Conservation (phyloP, 257 asterid species). For the Ilex asprella region DNA sequence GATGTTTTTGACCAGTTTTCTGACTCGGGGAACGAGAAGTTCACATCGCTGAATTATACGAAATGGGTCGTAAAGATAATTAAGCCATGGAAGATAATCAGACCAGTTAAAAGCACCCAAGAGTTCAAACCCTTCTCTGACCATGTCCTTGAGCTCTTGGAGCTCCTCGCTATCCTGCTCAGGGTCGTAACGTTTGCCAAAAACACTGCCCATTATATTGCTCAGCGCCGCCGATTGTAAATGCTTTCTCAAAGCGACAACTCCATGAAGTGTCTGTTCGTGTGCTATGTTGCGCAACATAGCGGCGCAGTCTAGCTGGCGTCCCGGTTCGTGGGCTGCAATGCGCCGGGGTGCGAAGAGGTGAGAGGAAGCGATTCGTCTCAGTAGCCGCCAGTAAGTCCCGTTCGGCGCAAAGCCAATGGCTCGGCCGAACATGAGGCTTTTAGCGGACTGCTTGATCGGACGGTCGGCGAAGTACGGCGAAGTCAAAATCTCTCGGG, state of each 20-base stretch:
- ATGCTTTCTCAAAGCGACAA: constrained; percentile 30
- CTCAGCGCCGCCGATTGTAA: constrained; percentile 42
- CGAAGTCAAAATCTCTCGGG: constrained; percentile 48
- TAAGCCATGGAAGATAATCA: constrained; percentile 53
- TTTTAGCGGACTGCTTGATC: constrained; percentile 46
- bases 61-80: constrained; percentile 39
- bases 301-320: constrained; percentile 34
- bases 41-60: constrained; percentile 31
- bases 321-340: constrained; percentile 29
- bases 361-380: constrained; percentile 43
- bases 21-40: constrained; percentile 30
- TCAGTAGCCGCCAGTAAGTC: constrained; percentile 41
- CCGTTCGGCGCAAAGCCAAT: constrained; percentile 63
- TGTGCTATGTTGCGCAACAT: constrained; percentile 28
- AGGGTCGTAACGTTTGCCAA: constrained; percentile 37
- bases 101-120: constrained; percentile 58
- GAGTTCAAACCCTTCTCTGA: constrained; percentile 49
- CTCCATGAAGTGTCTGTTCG: constrained; percentile 21
- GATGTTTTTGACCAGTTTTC: constrained; percentile 28
- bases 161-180: constrained; percentile 17
- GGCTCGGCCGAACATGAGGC: constrained; percentile 58
- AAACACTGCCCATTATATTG: constrained; percentile 41
- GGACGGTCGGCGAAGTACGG: constrained; percentile 55
- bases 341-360: constrained; percentile 45
- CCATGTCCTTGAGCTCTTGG: constrained; percentile 36